Conservation (phyloP, 495 filamentous ascomycete genomes). For the Neurospora tetrasperma region DNA sequence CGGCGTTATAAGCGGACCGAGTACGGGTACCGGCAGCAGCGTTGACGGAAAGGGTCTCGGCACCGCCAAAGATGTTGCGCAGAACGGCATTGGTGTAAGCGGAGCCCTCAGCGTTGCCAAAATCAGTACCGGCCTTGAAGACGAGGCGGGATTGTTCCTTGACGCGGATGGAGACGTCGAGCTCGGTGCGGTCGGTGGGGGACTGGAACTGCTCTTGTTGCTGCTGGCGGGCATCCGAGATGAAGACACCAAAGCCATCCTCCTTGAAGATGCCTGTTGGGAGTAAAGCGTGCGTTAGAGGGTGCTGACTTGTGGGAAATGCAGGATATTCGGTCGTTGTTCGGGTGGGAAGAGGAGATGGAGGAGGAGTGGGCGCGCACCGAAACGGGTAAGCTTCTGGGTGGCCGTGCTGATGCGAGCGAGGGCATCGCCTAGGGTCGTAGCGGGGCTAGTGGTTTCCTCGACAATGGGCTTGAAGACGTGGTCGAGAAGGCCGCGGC, state of each 20-base stretch:
- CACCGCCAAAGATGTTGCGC: conserved; percentile 91
- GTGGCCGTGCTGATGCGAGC: conserved; percentile 54
- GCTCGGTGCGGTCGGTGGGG: conserved; percentile 53
- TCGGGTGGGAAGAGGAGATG: background rate
- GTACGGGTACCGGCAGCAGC: conserved; percentile 83
- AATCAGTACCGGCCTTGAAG: conserved; percentile 84
- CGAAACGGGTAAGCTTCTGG: conserved; percentile 69
- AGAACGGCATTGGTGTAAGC: conserved; percentile 75
- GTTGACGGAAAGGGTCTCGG: conserved; percentile 73
- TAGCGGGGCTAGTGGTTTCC: conserved; percentile 50
- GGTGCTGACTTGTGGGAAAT: background rate
- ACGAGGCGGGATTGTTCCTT: conserved; percentile 69
- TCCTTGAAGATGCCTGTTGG: conserved; percentile 75
- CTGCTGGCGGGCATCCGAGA: conserved; percentile 54
- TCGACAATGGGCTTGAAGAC: conserved; percentile 70
- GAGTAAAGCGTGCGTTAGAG: conserved; percentile 5
- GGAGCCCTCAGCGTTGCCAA: conserved; percentile 84
- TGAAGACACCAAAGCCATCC: conserved; percentile 64
- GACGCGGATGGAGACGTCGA: conserved; percentile 66
- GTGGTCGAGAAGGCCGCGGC: conserved; percentile 65
- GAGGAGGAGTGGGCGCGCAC: conserved; percentile 34
- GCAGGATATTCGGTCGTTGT: background rate
- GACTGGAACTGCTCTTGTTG: conserved; percentile 31
- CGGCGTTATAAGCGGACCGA: conserved; percentile 74
- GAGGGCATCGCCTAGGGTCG: conserved; percentile 70